These are phyloP conservation scores for Brettanomyces naardenensis DNA, from an alignment of 805 yeast genomes.

Conservation along the genomic window DNA sequence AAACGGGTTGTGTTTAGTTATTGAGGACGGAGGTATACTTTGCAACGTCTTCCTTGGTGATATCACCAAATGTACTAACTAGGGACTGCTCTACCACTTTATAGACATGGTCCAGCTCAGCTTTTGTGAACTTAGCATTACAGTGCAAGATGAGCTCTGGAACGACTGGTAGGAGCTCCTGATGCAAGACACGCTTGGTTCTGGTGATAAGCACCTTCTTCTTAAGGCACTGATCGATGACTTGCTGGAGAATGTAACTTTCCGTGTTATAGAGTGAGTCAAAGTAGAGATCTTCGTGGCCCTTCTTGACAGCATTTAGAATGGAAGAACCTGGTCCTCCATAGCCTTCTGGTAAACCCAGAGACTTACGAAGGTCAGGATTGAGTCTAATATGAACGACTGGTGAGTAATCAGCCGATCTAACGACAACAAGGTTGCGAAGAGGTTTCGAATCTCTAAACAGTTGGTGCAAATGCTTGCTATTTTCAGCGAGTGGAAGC, in stretches of 20 bases:
- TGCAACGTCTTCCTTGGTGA: slow-evolving; percentile 7
- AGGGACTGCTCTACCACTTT: slow-evolving; percentile 27
- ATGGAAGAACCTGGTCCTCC: slow-evolving; percentile 38
- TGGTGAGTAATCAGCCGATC: slow-evolving; percentile 57
- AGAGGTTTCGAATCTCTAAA: slow-evolving; percentile 33
- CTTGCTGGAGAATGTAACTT: slow-evolving; percentile 53
- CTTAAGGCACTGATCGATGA: slow-evolving; percentile 49
- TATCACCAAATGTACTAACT: slow-evolving; percentile 11
- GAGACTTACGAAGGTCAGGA: slow-evolving; percentile 33
- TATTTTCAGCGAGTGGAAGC: slow-evolving; percentile 34
- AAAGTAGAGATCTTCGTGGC: slow-evolving; percentile 34
- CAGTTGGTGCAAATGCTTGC: slow-evolving; percentile 29
- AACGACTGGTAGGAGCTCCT: slow-evolving; percentile 63
- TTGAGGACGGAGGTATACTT: background rate
- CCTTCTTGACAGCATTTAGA: slow-evolving; percentile 35
- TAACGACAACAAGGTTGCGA: slow-evolving; percentile 36
- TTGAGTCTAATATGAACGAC: slow-evolving; percentile 57
- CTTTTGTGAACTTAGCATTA: slow-evolving; percentile 36
- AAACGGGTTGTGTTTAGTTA: too few species aligned
- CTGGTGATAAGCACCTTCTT: slow-evolving; percentile 50
- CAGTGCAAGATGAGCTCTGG: slow-evolving; percentile 51
- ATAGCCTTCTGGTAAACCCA: slow-evolving; percentile 41
- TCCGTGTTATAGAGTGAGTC: slow-evolving; percentile 42
- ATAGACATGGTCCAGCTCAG: slow-evolving; percentile 38
- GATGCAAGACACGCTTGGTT: slow-evolving; percentile 56